Conservation (phyloP, 202 grass and related monocot species). For the Bolboschoenoplectus hybrid region DNA sequence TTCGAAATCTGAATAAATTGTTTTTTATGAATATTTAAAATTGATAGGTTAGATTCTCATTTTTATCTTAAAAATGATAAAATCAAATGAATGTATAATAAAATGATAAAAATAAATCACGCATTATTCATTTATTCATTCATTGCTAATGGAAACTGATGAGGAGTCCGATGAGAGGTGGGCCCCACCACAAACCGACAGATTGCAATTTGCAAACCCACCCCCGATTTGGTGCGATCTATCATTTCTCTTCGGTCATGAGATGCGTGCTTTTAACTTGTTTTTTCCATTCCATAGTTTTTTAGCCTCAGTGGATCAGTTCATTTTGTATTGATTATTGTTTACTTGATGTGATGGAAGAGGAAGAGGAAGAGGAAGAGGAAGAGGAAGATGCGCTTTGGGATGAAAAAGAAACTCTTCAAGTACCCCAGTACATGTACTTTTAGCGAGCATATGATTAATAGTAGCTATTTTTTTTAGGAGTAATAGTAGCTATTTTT, state of each 20-base stretch:
- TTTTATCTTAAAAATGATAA: too few relatives aligned
- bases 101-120: too few relatives aligned
- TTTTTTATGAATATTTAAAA: too few relatives aligned
- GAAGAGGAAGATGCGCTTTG: neutral
- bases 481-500: too few relatives aligned
- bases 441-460: neutral
- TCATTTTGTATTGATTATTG: neutral
- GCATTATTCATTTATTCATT: too few relatives aligned
- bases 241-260: neutral
- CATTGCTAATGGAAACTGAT: neutral
- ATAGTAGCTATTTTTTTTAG: too few relatives aligned
- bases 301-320: neutral
- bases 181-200: conserved; percentile 7
- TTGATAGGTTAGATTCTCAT: too few relatives aligned
- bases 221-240: neutral
- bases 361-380: neutral
- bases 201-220: neutral
- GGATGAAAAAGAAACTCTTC: too few relatives aligned
- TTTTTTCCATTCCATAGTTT: neutral
- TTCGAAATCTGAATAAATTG: too few relatives aligned
- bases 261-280: neutral
- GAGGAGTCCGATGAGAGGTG: neutral
- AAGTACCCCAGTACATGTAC: neutral
- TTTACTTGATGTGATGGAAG: neutral
- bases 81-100: too few relatives aligned